Evolutionary conservation across 2,329 filamentous ascomycete genomes (phyloP).

Genomic region (Diplodia corticola): DNA sequence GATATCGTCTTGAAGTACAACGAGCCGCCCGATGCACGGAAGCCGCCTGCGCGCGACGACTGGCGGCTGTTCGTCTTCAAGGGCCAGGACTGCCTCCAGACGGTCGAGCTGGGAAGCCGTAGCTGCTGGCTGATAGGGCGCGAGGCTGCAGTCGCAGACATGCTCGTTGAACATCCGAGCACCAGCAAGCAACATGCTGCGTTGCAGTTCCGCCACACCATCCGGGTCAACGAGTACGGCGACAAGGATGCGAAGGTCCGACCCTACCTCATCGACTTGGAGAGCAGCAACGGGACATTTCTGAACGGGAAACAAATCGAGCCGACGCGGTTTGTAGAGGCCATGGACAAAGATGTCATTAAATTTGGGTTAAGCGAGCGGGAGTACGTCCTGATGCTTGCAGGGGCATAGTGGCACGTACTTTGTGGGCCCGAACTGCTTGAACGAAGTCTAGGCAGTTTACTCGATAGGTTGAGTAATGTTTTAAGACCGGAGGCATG

Average conservation of each 20-base stretch:
- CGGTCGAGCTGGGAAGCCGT: constrained; percentile 70
- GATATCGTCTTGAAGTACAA: constrained; percentile 89
- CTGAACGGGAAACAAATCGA: constrained; percentile 77
- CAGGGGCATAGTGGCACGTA: constrained; percentile 33
- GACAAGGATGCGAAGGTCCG: constrained; percentile 70
- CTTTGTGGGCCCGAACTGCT: background rate
- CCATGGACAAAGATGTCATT: constrained; percentile 85
- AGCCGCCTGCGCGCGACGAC: constrained; percentile 72
- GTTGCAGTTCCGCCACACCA: constrained; percentile 84
- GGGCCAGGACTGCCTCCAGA: constrained; percentile 74
- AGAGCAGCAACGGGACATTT: constrained; percentile 86
- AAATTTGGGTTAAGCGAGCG: constrained; percentile 83
- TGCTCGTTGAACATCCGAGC: constrained; percentile 84
- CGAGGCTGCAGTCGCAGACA: constrained; percentile 76
- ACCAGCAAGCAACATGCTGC: constrained; percentile 95
- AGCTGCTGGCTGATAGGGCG: constrained; percentile 92
- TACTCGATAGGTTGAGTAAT: background rate
- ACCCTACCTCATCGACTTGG: constrained; percentile 90
- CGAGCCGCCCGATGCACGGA: constrained; percentile 89
- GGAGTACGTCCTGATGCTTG: constrained; percentile 95
- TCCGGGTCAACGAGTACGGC: constrained; percentile 82
- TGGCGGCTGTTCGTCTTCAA: constrained; percentile 97
- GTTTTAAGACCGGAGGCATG: background rate
- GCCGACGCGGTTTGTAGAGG: constrained; percentile 77
- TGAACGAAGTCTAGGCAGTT: background rate